phyloP scores from a whole-genome alignment of 768 basidiomycete species.

The Hypsizygus marmoreus region DNA sequence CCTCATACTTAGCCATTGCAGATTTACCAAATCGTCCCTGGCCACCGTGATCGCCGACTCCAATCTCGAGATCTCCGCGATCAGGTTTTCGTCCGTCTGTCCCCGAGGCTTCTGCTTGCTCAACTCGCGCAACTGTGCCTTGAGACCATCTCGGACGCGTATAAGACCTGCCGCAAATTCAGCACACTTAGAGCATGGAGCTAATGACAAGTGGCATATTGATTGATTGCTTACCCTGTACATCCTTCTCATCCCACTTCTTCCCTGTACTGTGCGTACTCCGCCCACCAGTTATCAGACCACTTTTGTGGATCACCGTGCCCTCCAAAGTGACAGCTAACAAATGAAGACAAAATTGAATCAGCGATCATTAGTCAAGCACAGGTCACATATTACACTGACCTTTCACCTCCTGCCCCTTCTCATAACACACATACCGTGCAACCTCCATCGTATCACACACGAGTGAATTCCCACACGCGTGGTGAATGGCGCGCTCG shows the following conservation, averaged over 20 bases:
- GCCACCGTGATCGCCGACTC: conserved; percentile 76
- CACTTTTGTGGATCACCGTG: conserved; percentile 96
- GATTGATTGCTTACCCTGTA: conserved; percentile 59
- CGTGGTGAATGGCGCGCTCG: conserved; percentile 94
- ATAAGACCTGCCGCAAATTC: conserved; percentile 33
- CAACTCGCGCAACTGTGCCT: conserved; percentile 81
- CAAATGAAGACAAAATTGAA: background rate
- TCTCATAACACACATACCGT: conserved; percentile 87
- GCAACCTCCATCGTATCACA: conserved; percentile 97
- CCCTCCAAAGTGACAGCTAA: conserved; percentile 95
- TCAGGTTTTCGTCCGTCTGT: conserved; percentile 79
- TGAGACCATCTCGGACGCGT: conserved; percentile 69
- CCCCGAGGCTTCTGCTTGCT: conserved; percentile 79
- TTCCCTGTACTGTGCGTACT: conserved; percentile 75
- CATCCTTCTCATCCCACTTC: conserved; percentile 95
- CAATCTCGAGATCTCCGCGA: conserved; percentile 74
- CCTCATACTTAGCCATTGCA: conserved; percentile 21
- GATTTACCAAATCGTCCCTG: conserved; percentile 83
- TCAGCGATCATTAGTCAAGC: background rate
- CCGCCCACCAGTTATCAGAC: conserved; percentile 93
- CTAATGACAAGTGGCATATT: background rate
- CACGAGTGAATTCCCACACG: conserved; percentile 92
- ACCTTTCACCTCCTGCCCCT: conserved; percentile 97
- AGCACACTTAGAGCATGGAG: background rate
- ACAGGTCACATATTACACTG: conserved; percentile 16